Evolutionary conservation across 169 alveolate species (phyloP).

Genomic region (Perkinsus chesapeaki): DNA sequence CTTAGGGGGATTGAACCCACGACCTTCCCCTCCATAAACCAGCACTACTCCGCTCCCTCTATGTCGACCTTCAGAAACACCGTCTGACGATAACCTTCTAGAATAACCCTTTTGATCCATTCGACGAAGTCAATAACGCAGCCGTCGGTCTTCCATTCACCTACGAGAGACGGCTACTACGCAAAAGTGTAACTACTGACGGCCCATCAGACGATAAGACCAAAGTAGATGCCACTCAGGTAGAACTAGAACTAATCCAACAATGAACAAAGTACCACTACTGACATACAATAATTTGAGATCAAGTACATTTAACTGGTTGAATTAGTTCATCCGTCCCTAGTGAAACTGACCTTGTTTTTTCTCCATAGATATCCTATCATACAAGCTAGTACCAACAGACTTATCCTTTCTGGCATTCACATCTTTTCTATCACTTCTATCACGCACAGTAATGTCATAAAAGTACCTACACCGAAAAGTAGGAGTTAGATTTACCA

Average conservation of each 20-base stretch:
- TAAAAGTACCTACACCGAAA: not conserved
- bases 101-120: not conserved
- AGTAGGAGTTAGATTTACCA: too few species aligned
- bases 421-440: not conserved
- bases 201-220: too few species aligned
- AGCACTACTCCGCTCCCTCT: not conserved
- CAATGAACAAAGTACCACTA: too few species aligned
- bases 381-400: not conserved
- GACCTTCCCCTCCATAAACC: not conserved
- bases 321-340: too few species aligned
- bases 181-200: too few species aligned
- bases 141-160: not conserved
- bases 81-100: not conserved
- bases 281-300: too few species aligned
- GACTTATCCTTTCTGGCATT: not conserved
- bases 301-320: too few species aligned
- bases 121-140: not conserved
- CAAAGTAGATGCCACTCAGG: too few species aligned
- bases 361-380: not conserved
- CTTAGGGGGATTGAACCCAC: not conserved
- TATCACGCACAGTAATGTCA: not conserved
- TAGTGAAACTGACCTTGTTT: not conserved
- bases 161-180: not conserved
- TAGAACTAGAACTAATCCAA: too few species aligned
- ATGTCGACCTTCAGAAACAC: not conserved